A percentile compares a stretch with the other conserved stretches of the same genome.
These are phyloP conservation scores for Phyllostachys edulis DNA, from an alignment of 176 grass and related monocot genomes.

Conservation along the genomic window DNA sequence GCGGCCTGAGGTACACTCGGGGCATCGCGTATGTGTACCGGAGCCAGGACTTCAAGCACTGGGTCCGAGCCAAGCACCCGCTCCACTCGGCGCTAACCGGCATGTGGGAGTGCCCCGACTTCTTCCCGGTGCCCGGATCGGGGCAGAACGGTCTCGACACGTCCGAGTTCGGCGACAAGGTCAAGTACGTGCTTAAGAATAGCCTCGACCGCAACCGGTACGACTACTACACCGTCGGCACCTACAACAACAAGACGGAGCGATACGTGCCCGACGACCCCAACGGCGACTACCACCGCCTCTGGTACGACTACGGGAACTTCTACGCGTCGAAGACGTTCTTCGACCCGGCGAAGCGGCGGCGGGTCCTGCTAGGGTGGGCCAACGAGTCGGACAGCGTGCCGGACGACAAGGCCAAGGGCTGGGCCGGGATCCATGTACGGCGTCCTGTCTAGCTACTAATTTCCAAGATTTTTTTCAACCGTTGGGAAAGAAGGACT, in stretches of 20 bases:
- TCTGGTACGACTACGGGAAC: conserved; percentile 67
- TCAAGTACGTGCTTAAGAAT: conserved; percentile 50
- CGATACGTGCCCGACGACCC: conserved; percentile 41
- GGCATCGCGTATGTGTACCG: conserved; percentile 46
- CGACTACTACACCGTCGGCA: conserved; percentile 10
- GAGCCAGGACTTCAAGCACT: conserved; percentile 47
- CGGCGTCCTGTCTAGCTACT: too few relatives aligned
- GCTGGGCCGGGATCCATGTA: conserved; percentile 67
- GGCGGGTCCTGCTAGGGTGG: conserved; percentile 59
- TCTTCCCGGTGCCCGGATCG: too few relatives aligned
- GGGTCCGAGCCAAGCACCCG: conserved; percentile 46
- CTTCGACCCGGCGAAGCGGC: conserved; percentile 48
- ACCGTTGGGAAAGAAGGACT: not conserved
- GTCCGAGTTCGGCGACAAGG: not conserved
- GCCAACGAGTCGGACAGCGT: conserved; percentile 52
- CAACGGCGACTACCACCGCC: conserved; percentile 13
- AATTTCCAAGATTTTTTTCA: not conserved
- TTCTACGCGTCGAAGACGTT: conserved; percentile 82
- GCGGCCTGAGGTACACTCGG: not conserved
- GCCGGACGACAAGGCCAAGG: conserved; percentile 36
- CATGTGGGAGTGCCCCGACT: too few relatives aligned
- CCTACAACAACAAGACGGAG: conserved; percentile 3
- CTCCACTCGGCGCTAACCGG: conserved; percentile 40
- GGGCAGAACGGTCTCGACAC: conserved; percentile 33
- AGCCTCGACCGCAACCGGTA: conserved; percentile 37